Evolutionary conservation across 2,329 filamentous ascomycete species (phyloP), one percentile per base, ranked within the genome.

Genomic region (Penicillium glabrum): DNA sequence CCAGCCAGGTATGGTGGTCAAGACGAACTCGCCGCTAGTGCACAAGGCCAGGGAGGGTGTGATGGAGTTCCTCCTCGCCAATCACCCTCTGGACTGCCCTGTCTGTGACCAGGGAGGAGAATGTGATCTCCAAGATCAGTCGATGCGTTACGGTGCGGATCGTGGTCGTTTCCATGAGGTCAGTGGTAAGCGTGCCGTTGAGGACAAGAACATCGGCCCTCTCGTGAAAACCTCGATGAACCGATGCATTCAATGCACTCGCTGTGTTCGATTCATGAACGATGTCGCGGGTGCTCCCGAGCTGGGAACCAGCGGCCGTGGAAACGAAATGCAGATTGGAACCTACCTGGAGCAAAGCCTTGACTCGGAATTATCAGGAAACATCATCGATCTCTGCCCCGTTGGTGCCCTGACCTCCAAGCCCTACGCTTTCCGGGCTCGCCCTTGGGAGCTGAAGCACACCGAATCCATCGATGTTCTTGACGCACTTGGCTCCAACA

Each of bases 191-290:
- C 90, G 95, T 82, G 95, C 92, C 26, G 93, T 97, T 39, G 95
- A 99, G 81, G 95, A 99, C 79, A 99, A 99, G 85, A 98, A 99
- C 78, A 97, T 99, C 71, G 95, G 95, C 35, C 95, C 95, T 53
- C 79, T 99, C 67, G 90, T 99, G 80, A 99, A 99, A 86, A 99
- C 95, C 3, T 99, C 95, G 49, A 99, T 99, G 95, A 99, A 99
- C 84, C 86, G 95, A 75, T 99, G 95, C 79, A 99, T 99, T 71
- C 95, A 99, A 82, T 99, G 95, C 83, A 99, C 95, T 62, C 88
- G 95, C 71, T 99, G 95, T 79, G 87, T 99, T 68, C 92, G 95
- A 72, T 99, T 99, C 78, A 90, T 95, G 74, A 99, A 98, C 79
- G 95, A 99, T 71, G 84, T 99, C 70, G 95, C 95, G 61, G 95